Conservation (phyloP, 2,329 filamentous ascomycete species). For the Cladophialophora carrionii region DNA sequence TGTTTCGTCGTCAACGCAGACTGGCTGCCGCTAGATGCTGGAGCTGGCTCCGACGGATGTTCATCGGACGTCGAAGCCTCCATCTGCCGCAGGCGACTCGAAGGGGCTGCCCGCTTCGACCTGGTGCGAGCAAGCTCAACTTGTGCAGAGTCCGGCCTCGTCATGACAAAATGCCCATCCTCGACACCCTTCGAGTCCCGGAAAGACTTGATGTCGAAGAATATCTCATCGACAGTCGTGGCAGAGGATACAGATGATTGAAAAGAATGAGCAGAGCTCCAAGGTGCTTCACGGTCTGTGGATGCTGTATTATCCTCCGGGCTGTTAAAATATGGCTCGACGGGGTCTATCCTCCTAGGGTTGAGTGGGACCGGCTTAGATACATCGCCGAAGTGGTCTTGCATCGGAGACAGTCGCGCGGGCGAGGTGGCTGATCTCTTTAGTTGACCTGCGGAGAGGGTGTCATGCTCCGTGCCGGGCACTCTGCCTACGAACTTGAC, state of each 20-base stretch:
- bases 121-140: slow-evolving; percentile 36
- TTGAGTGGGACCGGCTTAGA: slow-evolving; percentile 28
- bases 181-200: slow-evolving; percentile 36
- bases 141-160: slow-evolving; percentile 34
- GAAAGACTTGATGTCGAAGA: slow-evolving; percentile 39
- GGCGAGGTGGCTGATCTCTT: slow-evolving; percentile 35
- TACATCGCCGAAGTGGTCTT: slow-evolving; percentile 22
- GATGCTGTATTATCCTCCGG: slow-evolving; percentile 36
- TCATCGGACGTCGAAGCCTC: slow-evolving; percentile 9
- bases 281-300: slow-evolving; percentile 28
- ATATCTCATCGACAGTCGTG: slow-evolving; percentile 36
- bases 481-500: slow-evolving; percentile 22
- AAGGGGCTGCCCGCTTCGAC: slow-evolving; percentile 23
- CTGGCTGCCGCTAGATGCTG: slow-evolving; percentile 8
- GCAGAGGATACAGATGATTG: slow-evolving; percentile 34
- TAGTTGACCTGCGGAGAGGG: slow-evolving; percentile 11
- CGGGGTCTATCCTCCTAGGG: slow-evolving; percentile 13
- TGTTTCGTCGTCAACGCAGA: slow-evolving; percentile 30
- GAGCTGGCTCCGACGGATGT: slow-evolving; percentile 5
- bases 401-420: slow-evolving; percentile 35
- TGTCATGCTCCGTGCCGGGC: slow-evolving; percentile 9
- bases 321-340: slow-evolving; percentile 24
- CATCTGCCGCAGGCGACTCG: slow-evolving; percentile 19
- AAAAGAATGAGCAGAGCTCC: slow-evolving; percentile 33
- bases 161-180: slow-evolving; percentile 38